Evolutionary conservation across 768 basidiomycete genomes (phyloP), one percentile per base, ranked within the genome.

Genomic region (Trametes elegans): DNA sequence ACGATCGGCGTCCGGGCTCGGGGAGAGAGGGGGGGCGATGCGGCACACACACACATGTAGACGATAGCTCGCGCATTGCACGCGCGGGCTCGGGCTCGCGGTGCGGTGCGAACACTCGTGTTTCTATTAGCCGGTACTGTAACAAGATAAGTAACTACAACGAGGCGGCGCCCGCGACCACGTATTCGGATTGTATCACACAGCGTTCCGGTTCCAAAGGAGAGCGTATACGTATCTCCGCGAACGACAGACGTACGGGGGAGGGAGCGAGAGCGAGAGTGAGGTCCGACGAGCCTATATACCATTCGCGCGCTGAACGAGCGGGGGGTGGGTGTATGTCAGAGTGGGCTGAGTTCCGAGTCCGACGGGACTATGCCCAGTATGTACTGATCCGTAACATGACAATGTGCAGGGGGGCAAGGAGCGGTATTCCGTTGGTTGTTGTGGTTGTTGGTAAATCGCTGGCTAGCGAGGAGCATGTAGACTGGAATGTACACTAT

Each of bases 401-500:
- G 23, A 29, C 7, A 26, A 24, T 8, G 27, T 27, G 47, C 36
- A 19, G 36, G 46, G 41, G 8, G 42, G 32, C 31, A 48, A 42
- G 32, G 55, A 47, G 49, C 24, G 49, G 49, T 35, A 7, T 36
- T 16, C 19, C 19, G 18, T 8, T 35, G 29, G 19, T 48, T 48
- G 28, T 0, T 35, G 32, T 16, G 16, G 23, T 19, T 34, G 44
- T 18, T 19, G 19, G n/a, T 14, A 35, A 39, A 49, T 7, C 32
- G 42, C 42, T 44, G 38, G 32, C 51, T 21, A 44, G 42, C 32
- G 42, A 31, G 36, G 34, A 41, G 19, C 28, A 53, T 24, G n/a
- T n/a, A n/a, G n/a, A n/a, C n/a, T n/a, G n/a, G n/a, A 44, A 36
- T 53, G 45, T 53, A 44, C 50, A 57, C 60, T 40, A 54, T 51